These are phyloP conservation scores for Pleodorina starrii DNA, from an alignment of 139 green algal species.

Conservation along the genomic window DNA sequence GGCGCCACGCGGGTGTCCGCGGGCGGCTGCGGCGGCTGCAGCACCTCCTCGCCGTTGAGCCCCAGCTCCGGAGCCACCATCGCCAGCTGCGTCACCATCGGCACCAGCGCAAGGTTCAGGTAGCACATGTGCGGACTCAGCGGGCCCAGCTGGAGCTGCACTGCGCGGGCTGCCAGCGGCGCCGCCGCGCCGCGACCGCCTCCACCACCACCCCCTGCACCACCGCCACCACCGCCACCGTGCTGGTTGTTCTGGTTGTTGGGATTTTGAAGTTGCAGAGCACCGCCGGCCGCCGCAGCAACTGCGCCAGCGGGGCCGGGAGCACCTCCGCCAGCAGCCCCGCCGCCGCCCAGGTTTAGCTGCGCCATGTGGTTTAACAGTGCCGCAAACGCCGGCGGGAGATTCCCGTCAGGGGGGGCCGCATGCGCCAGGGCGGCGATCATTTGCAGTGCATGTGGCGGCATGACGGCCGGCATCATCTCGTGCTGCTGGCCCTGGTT, in stretches of 20 bases:
- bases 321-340: neutral
- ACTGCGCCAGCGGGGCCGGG: neutral
- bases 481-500: neutral
- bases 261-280: neutral
- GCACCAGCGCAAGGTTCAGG: constrained; percentile 46
- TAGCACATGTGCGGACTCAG: constrained; percentile 45
- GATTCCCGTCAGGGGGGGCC: neutral
- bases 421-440: too few species aligned
- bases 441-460: too few species aligned
- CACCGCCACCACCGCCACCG: neutral
- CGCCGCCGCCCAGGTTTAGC: neutral
- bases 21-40: neutral
- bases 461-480: neutral
- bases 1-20: constrained; percentile 38
- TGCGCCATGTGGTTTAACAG: neutral
- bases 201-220: neutral
- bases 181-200: neutral
- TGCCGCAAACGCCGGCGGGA: neutral
- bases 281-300: neutral
- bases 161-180: neutral
- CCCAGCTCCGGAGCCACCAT: neutral
- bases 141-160: constrained; percentile 45
- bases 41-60: neutral
- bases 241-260: neutral
- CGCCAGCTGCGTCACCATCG: constrained; percentile 44